A percentile compares a stretch with the other conserved stretches of the same genome.
Evolutionary conservation across 2,329 filamentous ascomycete genomes (phyloP).

Genomic region (Myriosclerotinia scirpicola): DNA sequence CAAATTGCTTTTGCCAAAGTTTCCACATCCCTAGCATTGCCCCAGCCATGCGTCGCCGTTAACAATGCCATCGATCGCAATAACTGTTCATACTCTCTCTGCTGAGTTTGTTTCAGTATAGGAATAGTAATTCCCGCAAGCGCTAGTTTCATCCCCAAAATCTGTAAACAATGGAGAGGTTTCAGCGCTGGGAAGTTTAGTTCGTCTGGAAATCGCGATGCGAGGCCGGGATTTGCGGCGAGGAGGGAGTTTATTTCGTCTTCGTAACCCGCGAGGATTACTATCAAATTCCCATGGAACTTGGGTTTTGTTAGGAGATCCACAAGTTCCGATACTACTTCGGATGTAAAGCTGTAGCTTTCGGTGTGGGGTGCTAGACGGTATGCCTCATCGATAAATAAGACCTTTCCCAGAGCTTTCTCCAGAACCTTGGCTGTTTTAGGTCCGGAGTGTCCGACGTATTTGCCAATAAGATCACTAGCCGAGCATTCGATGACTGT

Average conservation of each 20-base stretch:
- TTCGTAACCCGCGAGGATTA: slow-evolving; percentile 57
- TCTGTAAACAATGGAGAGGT: slow-evolving; percentile 24
- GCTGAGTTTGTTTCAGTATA: not conserved
- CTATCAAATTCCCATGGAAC: slow-evolving; percentile 50
- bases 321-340: slow-evolving; percentile 74
- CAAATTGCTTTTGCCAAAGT: slow-evolving; percentile 28
- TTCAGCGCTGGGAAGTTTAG: slow-evolving; percentile 27
- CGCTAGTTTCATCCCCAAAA: slow-evolving; percentile 24
- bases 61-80: slow-evolving; percentile 17
- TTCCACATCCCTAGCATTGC: slow-evolving; percentile 32
- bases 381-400: slow-evolving; percentile 20
- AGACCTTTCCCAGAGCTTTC: slow-evolving; percentile 14
- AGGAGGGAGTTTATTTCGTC: slow-evolving; percentile 53
- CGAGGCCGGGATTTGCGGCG: slow-evolving; percentile 51
- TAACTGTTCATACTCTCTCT: slow-evolving; percentile 9
- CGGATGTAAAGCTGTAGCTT: slow-evolving; percentile 65
- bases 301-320: slow-evolving; percentile 47
- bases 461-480: slow-evolving; percentile 65
- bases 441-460: slow-evolving; percentile 61
- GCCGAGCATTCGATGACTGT: slow-evolving; percentile 66
- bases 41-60: slow-evolving; percentile 27
- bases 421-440: slow-evolving; percentile 15
- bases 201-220: slow-evolving; percentile 53
- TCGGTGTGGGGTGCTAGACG: slow-evolving; percentile 45
- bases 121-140: slow-evolving; percentile 22